Evolutionary conservation across 2,329 filamentous ascomycete species (phyloP).

Genomic region (Periconia sp.): DNA sequence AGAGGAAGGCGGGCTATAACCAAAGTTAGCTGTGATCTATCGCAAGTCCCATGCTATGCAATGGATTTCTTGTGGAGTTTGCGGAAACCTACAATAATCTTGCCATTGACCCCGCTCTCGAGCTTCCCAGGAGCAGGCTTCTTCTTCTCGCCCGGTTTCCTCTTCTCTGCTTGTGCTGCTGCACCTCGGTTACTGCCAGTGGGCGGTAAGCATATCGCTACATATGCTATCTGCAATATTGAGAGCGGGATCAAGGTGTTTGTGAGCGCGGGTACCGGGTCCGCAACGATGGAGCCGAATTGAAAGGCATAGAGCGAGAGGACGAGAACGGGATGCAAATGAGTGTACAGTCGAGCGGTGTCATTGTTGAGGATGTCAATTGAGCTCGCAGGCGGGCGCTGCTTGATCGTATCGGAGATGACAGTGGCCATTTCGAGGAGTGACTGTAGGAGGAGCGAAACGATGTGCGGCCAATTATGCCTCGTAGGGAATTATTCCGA

Average conservation of each 20-base stretch:
- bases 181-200: slow-evolving; percentile 47
- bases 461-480: slow-evolving; percentile 3
- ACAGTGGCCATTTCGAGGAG: slow-evolving; percentile 29
- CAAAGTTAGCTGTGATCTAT: slow-evolving; percentile 14
- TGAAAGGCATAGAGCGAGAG: slow-evolving; percentile 67
- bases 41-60: too few species aligned
- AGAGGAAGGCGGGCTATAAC: slow-evolving; percentile 70
- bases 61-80: too few species aligned
- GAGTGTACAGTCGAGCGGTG: slow-evolving; percentile 62
- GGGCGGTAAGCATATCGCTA: slow-evolving; percentile 64
- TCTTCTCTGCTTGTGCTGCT: slow-evolving; percentile 51
- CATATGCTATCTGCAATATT: slow-evolving; percentile 66
- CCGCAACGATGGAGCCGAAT: slow-evolving; percentile 71
- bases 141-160: slow-evolving; percentile 52
- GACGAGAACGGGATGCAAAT: slow-evolving; percentile 72
- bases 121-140: slow-evolving; percentile 27
- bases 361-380: slow-evolving; percentile 56
- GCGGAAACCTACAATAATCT: slow-evolving; percentile 50
- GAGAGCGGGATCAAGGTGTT: slow-evolving; percentile 67
- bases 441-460: background rate
- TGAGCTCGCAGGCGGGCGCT: slow-evolving; percentile 40
- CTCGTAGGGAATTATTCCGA: background rate
- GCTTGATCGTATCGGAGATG: slow-evolving; percentile 29
- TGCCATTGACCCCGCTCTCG: slow-evolving; percentile 31
- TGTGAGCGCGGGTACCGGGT: slow-evolving; percentile 70